A percentile compares a stretch with the other conserved stretches of the same genome.
These are phyloP conservation scores for Eucalyptus victrix DNA, from an alignment of 345 rosid species.

Conservation along the genomic window DNA sequence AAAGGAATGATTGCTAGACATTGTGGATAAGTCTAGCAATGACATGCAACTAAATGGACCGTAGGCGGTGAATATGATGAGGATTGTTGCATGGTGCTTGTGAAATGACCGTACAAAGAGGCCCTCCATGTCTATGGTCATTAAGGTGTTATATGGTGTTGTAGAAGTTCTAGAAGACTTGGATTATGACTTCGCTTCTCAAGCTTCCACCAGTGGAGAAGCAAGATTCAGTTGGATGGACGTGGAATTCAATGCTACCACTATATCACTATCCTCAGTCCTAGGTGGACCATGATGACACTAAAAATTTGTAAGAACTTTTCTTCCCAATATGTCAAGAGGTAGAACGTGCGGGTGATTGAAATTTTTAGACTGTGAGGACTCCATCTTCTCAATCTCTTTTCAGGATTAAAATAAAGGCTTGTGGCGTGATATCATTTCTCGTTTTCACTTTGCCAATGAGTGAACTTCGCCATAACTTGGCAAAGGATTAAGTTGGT, in stretches of 20 bases:
- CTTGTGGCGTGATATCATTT: accelerated
- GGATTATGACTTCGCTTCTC: not conserved
- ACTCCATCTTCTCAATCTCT: not conserved
- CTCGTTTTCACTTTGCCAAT: not conserved
- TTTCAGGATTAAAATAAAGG: not conserved
- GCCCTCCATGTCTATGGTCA: not conserved
- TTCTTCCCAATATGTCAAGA: not conserved
- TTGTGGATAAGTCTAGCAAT: not conserved
- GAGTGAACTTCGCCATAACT: not conserved
- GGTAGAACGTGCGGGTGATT: accelerated
- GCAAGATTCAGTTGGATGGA: accelerated
- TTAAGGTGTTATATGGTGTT: not conserved
- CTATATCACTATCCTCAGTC: not conserved
- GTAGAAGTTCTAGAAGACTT: not conserved
- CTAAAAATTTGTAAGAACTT: not conserved
- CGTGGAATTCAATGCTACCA: not conserved
- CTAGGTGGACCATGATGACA: not conserved
- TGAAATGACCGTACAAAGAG: slow-evolving; percentile 2
- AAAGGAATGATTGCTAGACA: not conserved
- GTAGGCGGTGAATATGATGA: slow-evolving; percentile 6
- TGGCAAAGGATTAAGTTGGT: no score
- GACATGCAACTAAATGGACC: slow-evolving; percentile 2
- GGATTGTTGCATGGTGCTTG: slow-evolving; percentile 13
- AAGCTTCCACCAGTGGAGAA: not conserved
- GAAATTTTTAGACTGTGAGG: not conserved